Evolutionary conservation across 2,329 filamentous ascomycete genomes (phyloP).

Genomic region (Catunica adiposa): DNA sequence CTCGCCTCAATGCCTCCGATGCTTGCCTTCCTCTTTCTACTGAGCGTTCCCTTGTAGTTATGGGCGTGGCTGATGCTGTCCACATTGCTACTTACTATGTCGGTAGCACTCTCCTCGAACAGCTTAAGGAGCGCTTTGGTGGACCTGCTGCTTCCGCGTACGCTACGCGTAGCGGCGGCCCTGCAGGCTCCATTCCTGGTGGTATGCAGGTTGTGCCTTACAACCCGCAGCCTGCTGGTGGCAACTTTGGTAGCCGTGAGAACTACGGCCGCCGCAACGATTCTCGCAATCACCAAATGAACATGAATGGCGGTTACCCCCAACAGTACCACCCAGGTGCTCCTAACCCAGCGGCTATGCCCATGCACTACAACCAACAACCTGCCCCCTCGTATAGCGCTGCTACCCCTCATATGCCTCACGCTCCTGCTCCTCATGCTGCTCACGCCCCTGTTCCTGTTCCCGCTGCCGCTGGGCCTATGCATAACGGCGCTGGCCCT

Average conservation of each 20-base stretch:
- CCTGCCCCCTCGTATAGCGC: conserved; percentile 53
- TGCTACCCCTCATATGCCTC: conserved; percentile 60
- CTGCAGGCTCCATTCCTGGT: conserved; percentile 82
- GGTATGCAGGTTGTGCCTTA: conserved; percentile 99
- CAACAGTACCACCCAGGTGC: conserved; percentile 58
- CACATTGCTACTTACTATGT: conserved; percentile 99
- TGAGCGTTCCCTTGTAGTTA: conserved; percentile 92
- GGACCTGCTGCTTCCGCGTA: conserved; percentile 95
- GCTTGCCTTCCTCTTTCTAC: conserved; percentile 86
- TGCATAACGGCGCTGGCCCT: conserved; percentile 33
- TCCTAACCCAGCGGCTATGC: conserved; percentile 43
- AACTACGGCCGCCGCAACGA: conserved; percentile 62
- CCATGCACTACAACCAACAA: conserved; percentile 67
- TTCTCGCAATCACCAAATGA: conserved; percentile 56
- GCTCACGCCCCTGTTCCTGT: conserved; percentile 37
- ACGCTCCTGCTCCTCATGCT: conserved; percentile 48
- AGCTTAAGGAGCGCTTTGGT: conserved; percentile 90
- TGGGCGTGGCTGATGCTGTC: conserved; percentile 93
- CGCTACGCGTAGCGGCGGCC: conserved; percentile 82
- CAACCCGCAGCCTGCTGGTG: conserved; percentile 68
- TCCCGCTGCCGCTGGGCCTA: conserved; percentile 32
- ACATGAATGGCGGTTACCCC: conserved; percentile 53
- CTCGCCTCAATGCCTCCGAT: conserved; percentile 90
- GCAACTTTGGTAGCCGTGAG: conserved; percentile 82
- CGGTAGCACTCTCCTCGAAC: conserved; percentile 91